phyloP scores from a whole-genome alignment of 345 rosid species.

The Eucalyptus dawsonii region DNA sequence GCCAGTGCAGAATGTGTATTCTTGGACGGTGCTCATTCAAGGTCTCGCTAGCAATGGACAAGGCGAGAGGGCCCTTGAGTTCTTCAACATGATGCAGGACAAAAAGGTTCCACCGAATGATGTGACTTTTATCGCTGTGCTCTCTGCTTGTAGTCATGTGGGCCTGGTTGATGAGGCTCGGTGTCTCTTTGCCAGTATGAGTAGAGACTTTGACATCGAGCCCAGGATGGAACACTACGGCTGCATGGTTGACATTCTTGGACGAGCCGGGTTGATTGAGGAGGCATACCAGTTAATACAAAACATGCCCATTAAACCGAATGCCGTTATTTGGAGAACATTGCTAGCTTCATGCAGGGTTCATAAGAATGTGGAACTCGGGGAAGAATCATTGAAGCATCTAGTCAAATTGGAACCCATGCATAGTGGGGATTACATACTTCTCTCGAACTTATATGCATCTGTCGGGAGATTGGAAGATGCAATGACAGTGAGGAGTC shows the following conservation, averaged over 20 bases:
- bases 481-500: slow-evolving; percentile 16
- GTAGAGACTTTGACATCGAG: slow-evolving; percentile 11
- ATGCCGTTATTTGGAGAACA: slow-evolving; percentile 32
- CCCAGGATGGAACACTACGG: slow-evolving; percentile 21
- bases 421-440: slow-evolving; percentile 29
- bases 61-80: slow-evolving; percentile 13
- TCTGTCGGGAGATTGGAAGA: slow-evolving; percentile 18
- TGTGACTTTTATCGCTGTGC: slow-evolving; percentile 21
- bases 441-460: slow-evolving; percentile 21
- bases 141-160: slow-evolving; percentile 21
- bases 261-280: slow-evolving; percentile 24
- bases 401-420: slow-evolving; percentile 13
- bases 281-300: slow-evolving; percentile 28
- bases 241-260: slow-evolving; percentile 30
- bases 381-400: slow-evolving; percentile 11
- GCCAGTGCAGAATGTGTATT: slow-evolving; percentile 11
- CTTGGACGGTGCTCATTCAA: slow-evolving; percentile 27
- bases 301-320: slow-evolving; percentile 26
- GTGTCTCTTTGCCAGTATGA: slow-evolving; percentile 15
- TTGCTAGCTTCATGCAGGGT: slow-evolving; percentile 30
- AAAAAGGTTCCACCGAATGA: slow-evolving; percentile 12
- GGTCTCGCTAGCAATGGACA: slow-evolving; percentile 35
- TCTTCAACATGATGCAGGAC: slow-evolving; percentile 11
- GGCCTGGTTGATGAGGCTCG: slow-evolving; percentile 22
- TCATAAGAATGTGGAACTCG: slow-evolving; percentile 17